phyloP scores from a whole-genome alignment of 805 yeast species.

The Millerozyma acaciae region DNA sequence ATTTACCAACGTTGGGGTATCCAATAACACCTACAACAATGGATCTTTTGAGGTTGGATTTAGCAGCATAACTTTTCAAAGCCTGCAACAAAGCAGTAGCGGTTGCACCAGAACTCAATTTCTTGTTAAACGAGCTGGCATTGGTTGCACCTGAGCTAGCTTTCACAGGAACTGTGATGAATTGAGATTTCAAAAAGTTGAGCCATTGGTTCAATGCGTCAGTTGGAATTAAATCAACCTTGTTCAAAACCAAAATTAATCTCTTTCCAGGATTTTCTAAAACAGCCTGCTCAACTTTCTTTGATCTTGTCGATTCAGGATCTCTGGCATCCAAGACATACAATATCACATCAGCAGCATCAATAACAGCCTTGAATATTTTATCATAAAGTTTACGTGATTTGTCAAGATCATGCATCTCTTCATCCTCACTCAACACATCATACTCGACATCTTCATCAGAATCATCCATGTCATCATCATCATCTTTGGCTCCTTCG shows the following conservation, averaged over 20 bases:
- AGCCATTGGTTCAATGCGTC: constrained; percentile 82
- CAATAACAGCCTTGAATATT: constrained; percentile 89
- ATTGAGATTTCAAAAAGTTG: constrained; percentile 67
- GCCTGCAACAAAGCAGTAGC: constrained; percentile 73
- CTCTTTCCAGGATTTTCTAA: constrained; percentile 77
- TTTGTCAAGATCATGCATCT: constrained; percentile 53
- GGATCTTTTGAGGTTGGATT: constrained; percentile 81
- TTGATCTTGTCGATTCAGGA: constrained; percentile 92
- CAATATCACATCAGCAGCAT: constrained; percentile 82
- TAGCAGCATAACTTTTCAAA: constrained; percentile 78
- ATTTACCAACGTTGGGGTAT: constrained; percentile 90
- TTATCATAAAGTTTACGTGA: constrained; percentile 91
- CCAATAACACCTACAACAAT: constrained; percentile 95
- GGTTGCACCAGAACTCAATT: constrained; percentile 65
- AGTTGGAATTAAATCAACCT: constrained; percentile 89
- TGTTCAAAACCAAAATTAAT: constrained; percentile 80
- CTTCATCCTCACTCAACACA: constrained; percentile 40
- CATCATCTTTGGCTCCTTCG: constrained; percentile 49
- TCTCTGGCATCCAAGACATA: constrained; percentile 97
- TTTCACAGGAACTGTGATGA: constrained; percentile 89
- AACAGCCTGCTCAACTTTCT: constrained; percentile 86
- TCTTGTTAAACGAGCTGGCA: constrained; percentile 65
- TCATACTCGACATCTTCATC: constrained; percentile 42
- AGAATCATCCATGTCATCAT: constrained; percentile 27
- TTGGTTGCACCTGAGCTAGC: constrained; percentile 75